Base-by-base conservation (phyloP, 805 yeast species). In the Kazachstania kunashirensis region DNA sequence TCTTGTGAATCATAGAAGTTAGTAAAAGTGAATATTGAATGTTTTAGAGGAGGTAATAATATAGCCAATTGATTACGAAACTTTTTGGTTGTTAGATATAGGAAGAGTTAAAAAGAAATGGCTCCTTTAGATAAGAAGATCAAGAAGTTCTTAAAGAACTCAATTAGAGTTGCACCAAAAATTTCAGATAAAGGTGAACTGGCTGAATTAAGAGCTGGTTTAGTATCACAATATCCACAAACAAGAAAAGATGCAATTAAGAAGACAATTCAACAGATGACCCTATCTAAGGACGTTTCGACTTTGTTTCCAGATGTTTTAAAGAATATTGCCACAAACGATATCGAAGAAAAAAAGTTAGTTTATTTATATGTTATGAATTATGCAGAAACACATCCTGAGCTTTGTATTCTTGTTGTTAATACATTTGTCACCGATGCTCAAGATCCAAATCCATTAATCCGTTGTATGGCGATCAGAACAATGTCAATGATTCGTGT, bases 401-500 rank as follows among this genome's bases (percentile, higher is more conserved):
- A 92, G 63, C 70, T 92, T 39, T 85, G 95, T 56, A 88, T 92
- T 46, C 67, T 92, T 49, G 99, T 96, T 2, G 97, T 92, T 35
- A 92, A 92, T 62, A 92, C 98, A 1, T 92, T 92, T 69, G 95
- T 92, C 18, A 75, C 73, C 43, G 99, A 92, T 62, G 77, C 95
- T 2, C 95, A 84, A 55, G 97, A 92, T 57, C 94, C 96, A 34
- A 92, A 92, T 54, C 99, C 99, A 1, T 70, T 94, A 49, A 88
- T 92, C 18, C 71, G 97, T 38, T 95, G 97, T 1, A 73, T 92
- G 62, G 97, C 99, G 0, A 88, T 92, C 41, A 75, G 98, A 53
- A 92, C 99, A 10, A 92, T 92, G 99, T 97, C 98, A 0, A 89
- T 96, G 65, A 86, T 92, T 34, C 68, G 97, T 31, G 97, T 92